phyloP scores from a whole-genome alignment of 2,329 filamentous ascomycete species.

The Camillea tinctor region DNA sequence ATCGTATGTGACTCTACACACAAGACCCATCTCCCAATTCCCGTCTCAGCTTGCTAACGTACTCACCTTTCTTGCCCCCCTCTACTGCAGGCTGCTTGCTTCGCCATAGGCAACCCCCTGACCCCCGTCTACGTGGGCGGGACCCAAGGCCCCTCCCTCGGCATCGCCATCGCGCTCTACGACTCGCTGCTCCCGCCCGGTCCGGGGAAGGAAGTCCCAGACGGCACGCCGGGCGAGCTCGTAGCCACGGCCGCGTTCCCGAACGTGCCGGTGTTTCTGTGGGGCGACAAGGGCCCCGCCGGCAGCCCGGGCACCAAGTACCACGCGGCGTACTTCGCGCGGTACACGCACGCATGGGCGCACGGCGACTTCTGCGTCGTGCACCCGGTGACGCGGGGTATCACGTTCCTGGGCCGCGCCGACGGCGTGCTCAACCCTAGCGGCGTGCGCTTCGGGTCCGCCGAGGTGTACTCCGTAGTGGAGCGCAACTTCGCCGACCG shows the following conservation, averaged over 20 bases:
- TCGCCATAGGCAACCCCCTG: conserved; percentile 66
- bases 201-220: conserved; percentile 42
- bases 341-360: conserved; percentile 70
- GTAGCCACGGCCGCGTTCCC: conserved; percentile 71
- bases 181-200: conserved; percentile 57
- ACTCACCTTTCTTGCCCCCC: background rate
- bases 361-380: conserved; percentile 78
- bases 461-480: conserved; percentile 76
- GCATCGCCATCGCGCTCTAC: conserved; percentile 55
- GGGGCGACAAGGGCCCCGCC: conserved; percentile 47
- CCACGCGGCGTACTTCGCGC: conserved; percentile 58
- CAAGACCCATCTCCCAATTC: background rate
- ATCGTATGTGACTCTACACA: conserved; percentile 47
- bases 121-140: conserved; percentile 62
- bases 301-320: conserved; percentile 56
- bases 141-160: conserved; percentile 49
- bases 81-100: conserved; percentile 51
- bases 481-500: conserved; percentile 62
- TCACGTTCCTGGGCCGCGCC: conserved; percentile 67
- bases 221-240: conserved; percentile 71
- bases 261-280: conserved; percentile 69
- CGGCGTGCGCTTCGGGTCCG: conserved; percentile 75
- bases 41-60: conserved; percentile 11
- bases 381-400: conserved; percentile 64
- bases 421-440: conserved; percentile 80